Evolutionary conservation across 1,284 basidiomycete species (phyloP).

Genomic region (Cryptococcus amylolentus): DNA sequence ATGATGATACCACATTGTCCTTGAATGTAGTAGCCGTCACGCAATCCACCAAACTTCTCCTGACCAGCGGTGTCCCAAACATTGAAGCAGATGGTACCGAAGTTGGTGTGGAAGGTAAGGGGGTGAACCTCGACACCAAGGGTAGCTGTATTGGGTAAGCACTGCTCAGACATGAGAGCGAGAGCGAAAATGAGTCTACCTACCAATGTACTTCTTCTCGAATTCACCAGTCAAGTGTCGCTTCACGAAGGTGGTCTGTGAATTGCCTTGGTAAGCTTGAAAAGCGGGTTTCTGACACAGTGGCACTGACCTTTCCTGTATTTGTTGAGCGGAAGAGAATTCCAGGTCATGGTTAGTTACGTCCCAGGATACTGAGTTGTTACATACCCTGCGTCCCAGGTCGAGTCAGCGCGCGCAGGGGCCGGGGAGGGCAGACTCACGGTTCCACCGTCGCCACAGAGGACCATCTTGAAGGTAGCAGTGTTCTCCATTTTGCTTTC

Average conservation of each 20-base stretch:
- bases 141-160: conserved; percentile 63
- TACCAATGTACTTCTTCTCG: conserved; percentile 99
- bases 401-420: neutral
- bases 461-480: conserved; percentile 97
- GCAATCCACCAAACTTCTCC: conserved; percentile 98
- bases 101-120: conserved; percentile 94
- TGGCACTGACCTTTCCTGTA: conserved; percentile 46
- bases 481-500: conserved; percentile 52
- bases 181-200: conserved; percentile 17
- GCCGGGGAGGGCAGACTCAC: conserved; percentile 55
- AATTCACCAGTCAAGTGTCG: conserved; percentile 99
- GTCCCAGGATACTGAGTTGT: neutral
- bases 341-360: neutral
- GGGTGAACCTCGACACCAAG: conserved; percentile 99
- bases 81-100: conserved; percentile 98
- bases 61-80: conserved; percentile 99
- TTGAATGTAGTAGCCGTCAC: conserved; percentile 98
- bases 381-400: conserved; percentile 7
- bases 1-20: conserved; percentile 99
- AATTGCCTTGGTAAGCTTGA: neutral
- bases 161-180: neutral
- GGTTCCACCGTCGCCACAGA: conserved; percentile 95
- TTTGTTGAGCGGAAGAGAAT: neutral
- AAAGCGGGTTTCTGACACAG: neutral
- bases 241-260: conserved; percentile 94